Evolutionary conservation across 2,329 filamentous ascomycete genomes (phyloP), one percentile per base, ranked within the genome.

Genomic region (Nigrospora osmanthi): DNA sequence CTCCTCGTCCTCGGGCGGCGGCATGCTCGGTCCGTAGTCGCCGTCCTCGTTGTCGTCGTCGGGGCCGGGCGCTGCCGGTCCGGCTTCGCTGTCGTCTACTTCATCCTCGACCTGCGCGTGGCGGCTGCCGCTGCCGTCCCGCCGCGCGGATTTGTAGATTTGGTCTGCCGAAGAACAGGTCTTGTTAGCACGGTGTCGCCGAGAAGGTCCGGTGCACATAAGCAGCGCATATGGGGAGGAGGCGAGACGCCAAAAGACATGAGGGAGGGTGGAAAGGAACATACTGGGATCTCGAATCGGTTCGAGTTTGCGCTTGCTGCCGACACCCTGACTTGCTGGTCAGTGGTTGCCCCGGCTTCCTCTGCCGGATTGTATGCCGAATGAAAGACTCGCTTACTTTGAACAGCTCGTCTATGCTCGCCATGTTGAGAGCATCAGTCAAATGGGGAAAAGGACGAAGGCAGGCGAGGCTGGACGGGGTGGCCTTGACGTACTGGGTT

Each of bases 241-340:
- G 38, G 41, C 11, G 38, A 13, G 16, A 28, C 15, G 13, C 28
- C 31, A 42, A 17, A 35, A 16, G 42, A 38, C 34, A 37, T 33
- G 31, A 16, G 37, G 23, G 23, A 19, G 13, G 33, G 13, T 28
- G n/a, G 33, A 11, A 35, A 12, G 38, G 36, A 39, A 64, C 76
- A 52, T 60, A 85, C 80, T 81, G 49, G 80, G 79, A 61, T 85
- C 78, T 56, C 71, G 71, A 49, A 80, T 63, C 15, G 76, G 70
- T 48, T 83, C 80, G 44, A 81, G 66, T 62, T 83, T 85, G 54
- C 81, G 75, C 61, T 85, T 85, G 66, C 71, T 75, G 44, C 71
- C 61, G 30, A 69, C 58, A 47, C 73, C 71, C 16, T 67, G 67
- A 47, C 45, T 45, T 64, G 23, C 39, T 42, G 38, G 47, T 50